phyloP scores from a whole-genome alignment of 2,329 filamentous ascomycete species.

The Venturiaceae sp. region DNA sequence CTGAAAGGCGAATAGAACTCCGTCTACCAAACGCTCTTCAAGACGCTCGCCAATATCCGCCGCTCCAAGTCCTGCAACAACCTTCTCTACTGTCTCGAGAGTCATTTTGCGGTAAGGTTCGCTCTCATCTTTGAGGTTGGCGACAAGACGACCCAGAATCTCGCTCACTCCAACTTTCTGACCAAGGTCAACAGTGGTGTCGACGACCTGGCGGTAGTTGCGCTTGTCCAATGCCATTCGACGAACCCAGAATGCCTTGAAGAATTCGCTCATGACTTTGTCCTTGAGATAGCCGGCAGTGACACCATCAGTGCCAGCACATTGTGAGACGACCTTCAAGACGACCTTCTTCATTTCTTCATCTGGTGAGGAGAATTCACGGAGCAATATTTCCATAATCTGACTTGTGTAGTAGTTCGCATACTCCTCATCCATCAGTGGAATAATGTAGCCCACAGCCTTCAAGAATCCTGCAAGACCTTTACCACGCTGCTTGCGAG shows the following conservation, averaged over 20 bases:
- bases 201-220: conserved; percentile 95
- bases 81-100: conserved; percentile 93
- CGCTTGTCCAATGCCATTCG: conserved; percentile 95
- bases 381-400: conserved; percentile 95
- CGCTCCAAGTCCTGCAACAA: conserved; percentile 84
- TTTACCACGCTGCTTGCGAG: conserved; percentile 91
- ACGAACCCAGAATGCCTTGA: conserved; percentile 97
- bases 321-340: conserved; percentile 92
- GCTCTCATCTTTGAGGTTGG: conserved; percentile 95
- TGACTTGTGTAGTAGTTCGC: conserved; percentile 98
- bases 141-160: conserved; percentile 86
- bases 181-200: conserved; percentile 92
- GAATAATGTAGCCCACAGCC: conserved; percentile 95
- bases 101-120: conserved; percentile 99
- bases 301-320: conserved; percentile 87
- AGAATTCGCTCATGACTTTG: conserved; percentile 89
- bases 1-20: conserved; percentile 92
- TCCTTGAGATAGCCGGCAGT: conserved; percentile 93
- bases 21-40: conserved; percentile 89
- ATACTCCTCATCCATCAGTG: conserved; percentile 98
- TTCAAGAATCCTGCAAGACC: conserved; percentile 93
- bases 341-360: conserved; percentile 99
- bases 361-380: conserved; percentile 93
- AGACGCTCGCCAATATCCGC: conserved; percentile 88
- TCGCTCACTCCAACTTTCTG: conserved; percentile 97